Evolutionary conservation across 495 filamentous ascomycete genomes (phyloP).

Genomic region (Aspergillus funiculosus): DNA sequence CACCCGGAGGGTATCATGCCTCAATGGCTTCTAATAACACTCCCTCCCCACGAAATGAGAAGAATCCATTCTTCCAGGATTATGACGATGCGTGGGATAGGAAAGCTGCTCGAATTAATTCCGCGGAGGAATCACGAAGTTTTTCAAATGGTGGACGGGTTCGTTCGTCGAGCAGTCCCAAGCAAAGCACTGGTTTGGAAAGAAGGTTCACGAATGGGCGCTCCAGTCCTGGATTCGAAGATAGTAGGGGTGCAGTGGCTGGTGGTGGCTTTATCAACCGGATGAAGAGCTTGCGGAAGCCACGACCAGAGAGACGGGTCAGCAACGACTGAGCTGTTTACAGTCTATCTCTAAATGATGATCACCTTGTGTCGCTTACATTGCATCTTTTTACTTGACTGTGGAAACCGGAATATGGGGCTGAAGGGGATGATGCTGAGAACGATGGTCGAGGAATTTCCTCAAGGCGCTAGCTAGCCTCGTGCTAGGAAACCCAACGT

Average conservation of each 20-base stretch:
- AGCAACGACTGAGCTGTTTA: constrained; percentile 28
- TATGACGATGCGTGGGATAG: constrained; percentile 68
- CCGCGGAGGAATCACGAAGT: constrained; percentile 41
- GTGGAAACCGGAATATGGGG: too few relatives aligned
- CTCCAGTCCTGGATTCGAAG: constrained; percentile 33
- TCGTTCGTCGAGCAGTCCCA: constrained; percentile 60
- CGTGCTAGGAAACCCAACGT: too few relatives aligned
- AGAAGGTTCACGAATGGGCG: constrained; percentile 66
- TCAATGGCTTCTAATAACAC: constrained; percentile 28
- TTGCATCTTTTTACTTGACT: too few relatives aligned
- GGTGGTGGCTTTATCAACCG: constrained; percentile 70
- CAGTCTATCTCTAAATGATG: too few relatives aligned
- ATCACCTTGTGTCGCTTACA: too few relatives aligned
- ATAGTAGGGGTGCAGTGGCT: constrained; percentile 37
- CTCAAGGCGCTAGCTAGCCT: too few relatives aligned
- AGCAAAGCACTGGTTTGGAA: constrained; percentile 51
- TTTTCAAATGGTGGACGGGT: constrained; percentile 30
- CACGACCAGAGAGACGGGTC: constrained; percentile 41
- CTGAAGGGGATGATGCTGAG: too few relatives aligned
- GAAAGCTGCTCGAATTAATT: constrained; percentile 56
- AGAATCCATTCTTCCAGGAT: constrained; percentile 85
- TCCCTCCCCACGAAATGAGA: constrained; percentile 43
- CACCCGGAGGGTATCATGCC: constrained; percentile 44
- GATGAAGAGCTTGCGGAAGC: constrained; percentile 77
- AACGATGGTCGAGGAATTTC: too few relatives aligned